phyloP scores from a whole-genome alignment of 2,329 filamentous ascomycete species.

The Calonectria pseudoturangicola region DNA sequence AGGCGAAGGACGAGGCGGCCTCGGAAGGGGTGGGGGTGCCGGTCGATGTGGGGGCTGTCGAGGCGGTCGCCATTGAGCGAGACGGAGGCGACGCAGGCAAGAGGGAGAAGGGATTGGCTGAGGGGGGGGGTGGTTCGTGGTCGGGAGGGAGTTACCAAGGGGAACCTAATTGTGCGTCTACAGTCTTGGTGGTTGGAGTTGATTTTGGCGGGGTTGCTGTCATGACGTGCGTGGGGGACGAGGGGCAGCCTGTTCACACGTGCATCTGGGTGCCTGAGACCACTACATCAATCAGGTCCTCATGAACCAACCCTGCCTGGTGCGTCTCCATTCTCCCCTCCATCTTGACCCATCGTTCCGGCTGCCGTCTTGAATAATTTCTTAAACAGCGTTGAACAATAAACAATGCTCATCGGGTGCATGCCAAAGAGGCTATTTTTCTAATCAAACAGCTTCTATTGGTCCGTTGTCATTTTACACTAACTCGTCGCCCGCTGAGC shows the following conservation, averaged over 20 bases:
- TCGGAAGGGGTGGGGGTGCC: constrained; percentile 40
- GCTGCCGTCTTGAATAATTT: background rate
- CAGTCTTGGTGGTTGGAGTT: constrained; percentile 24
- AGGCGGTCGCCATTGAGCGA: constrained; percentile 31
- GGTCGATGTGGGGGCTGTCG: constrained; percentile 18
- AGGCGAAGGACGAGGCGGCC: constrained; percentile 65
- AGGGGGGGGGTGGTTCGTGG: background rate
- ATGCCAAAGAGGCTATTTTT: background rate
- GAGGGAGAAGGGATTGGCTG: background rate
- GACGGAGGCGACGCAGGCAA: background rate
- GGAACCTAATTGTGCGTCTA: constrained; percentile 31
- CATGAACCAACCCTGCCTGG: background rate
- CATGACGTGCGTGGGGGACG: constrained; percentile 34
- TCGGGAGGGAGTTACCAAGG: background rate
- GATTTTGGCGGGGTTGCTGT: constrained; percentile 32
- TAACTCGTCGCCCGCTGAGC: constrained; percentile 9
- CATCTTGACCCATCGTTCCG: background rate
- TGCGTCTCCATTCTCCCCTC: background rate
- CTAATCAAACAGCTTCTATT: constrained; percentile 5
- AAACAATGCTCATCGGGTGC: constrained; percentile 5
- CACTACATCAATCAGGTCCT: background rate
- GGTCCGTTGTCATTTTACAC: background rate
- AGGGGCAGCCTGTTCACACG: constrained; percentile 21
- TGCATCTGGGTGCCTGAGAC: constrained; percentile 27
- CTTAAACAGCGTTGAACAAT: background rate